A percentile compares a stretch with the other conserved stretches of the same genome.
Evolutionary conservation across 306 rosid species (phyloP).

Genomic region (Spatholobus suberectus): DNA sequence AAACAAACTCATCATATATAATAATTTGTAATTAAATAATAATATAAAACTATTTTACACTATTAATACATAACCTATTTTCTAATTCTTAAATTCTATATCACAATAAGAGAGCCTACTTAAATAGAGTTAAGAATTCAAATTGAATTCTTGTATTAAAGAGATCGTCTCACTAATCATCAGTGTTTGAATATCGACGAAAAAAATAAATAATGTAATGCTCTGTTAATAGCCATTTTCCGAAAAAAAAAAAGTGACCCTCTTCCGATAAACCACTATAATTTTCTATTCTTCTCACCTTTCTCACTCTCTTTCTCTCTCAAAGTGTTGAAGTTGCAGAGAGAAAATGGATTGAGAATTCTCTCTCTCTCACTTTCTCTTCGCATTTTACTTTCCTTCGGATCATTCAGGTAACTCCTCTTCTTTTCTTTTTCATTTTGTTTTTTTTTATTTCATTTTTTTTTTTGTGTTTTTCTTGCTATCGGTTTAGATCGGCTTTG

Average conservation of each 20-base stretch:
- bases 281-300: not conserved
- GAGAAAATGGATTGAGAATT: conserved; percentile 41
- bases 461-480: not conserved
- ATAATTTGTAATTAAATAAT: too few relatives aligned
- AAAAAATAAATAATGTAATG: not conserved
- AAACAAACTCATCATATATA: too few relatives aligned
- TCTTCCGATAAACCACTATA: not conserved
- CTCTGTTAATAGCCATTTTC: not conserved
- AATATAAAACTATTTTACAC: too few relatives aligned
- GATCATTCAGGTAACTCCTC: conserved; percentile 25
- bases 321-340: conserved; percentile 9
- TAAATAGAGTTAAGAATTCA: too few relatives aligned
- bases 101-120: too few relatives aligned
- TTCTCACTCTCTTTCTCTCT: conserved; percentile 17
- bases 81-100: too few relatives aligned
- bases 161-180: too few relatives aligned
- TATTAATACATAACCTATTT: too few relatives aligned
- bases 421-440: not conserved
- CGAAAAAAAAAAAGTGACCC: not conserved
- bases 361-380: not conserved
- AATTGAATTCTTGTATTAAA: too few relatives aligned
- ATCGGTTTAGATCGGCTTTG: conserved; percentile 38
- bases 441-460: not conserved
- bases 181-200: too few relatives aligned
- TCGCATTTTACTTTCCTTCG: not conserved